Conservation (phyloP, 108 stramenopile species). For the Aurantiochytrium sp. region DNA sequence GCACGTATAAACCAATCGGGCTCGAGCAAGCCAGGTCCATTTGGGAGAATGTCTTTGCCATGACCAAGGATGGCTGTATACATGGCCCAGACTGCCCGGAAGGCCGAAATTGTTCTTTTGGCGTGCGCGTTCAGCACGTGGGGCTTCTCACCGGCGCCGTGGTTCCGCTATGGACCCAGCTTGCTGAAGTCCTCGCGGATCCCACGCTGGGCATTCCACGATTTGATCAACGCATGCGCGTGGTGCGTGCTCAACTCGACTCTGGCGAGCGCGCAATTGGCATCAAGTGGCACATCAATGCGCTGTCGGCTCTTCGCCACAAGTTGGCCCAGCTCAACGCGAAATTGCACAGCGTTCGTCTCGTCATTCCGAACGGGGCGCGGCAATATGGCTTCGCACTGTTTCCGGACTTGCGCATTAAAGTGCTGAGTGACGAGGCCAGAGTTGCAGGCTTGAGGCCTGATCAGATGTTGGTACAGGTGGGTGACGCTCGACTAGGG, state of each 20-base stretch:
- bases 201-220: neutral
- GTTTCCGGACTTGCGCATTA: neutral
- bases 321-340: neutral
- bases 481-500: neutral
- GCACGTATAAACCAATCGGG: neutral
- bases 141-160: neutral
- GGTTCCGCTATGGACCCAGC: neutral
- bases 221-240: neutral
- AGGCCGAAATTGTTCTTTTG: neutral
- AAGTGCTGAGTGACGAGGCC: neutral
- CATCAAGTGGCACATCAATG: neutral
- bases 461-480: neutral
- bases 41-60: neutral
- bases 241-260: neutral
- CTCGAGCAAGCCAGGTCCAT: neutral
- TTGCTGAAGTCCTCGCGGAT: neutral
- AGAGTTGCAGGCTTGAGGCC: neutral
- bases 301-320: neutral
- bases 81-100: neutral
- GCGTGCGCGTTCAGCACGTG: neutral
- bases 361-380: neutral
- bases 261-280: neutral
- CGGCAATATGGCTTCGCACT: neutral
- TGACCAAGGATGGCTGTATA: neutral
- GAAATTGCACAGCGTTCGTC: neutral